These are phyloP conservation scores for Poa pratensis DNA, from an alignment of 176 grass and related monocot species.

Conservation along the genomic window DNA sequence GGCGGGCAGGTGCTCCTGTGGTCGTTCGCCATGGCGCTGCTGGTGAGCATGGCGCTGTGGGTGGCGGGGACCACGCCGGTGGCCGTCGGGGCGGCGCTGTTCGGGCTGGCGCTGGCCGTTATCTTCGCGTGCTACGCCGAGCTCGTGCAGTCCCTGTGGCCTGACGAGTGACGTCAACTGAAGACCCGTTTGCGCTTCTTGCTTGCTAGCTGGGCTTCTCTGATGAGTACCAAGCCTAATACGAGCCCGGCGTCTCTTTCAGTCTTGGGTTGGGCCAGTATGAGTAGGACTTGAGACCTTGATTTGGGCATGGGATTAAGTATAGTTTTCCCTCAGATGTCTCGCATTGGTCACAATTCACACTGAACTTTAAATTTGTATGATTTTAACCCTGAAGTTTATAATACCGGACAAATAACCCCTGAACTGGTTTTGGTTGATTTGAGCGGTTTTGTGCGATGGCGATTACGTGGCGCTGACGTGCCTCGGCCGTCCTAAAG, in stretches of 20 bases:
- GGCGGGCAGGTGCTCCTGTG: conserved; percentile 48
- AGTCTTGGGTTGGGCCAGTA: not conserved
- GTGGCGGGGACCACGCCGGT: conserved; percentile 31
- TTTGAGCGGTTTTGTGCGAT: too few relatives aligned
- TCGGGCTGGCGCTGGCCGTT: conserved; percentile 33
- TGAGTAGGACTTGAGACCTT: not conserved
- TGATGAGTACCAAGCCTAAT: not conserved
- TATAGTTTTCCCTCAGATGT: too few relatives aligned
- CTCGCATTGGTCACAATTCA: too few relatives aligned
- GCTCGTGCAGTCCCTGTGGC: conserved; percentile 38
- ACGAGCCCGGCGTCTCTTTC: not conserved
- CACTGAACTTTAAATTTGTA: too few relatives aligned
- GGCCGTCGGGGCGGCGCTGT: conserved; percentile 35
- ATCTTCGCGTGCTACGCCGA: conserved; percentile 48
- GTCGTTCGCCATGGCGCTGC: conserved; percentile 51
- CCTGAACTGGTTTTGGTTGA: too few relatives aligned
- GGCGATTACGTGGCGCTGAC: too few relatives aligned
- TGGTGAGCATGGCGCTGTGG: conserved; percentile 55
- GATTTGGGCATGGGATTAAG: too few relatives aligned
- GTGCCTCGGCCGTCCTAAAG: too few relatives aligned
- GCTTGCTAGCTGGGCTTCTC: not conserved
- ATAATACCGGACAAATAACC: too few relatives aligned
- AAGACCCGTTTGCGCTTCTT: not conserved
- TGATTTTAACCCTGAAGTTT: too few relatives aligned
- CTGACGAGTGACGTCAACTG: not conserved